Conservation (phyloP, 805 yeast genomes). For the fission yeast (Schizosaccharomyces pombe) region DNA sequence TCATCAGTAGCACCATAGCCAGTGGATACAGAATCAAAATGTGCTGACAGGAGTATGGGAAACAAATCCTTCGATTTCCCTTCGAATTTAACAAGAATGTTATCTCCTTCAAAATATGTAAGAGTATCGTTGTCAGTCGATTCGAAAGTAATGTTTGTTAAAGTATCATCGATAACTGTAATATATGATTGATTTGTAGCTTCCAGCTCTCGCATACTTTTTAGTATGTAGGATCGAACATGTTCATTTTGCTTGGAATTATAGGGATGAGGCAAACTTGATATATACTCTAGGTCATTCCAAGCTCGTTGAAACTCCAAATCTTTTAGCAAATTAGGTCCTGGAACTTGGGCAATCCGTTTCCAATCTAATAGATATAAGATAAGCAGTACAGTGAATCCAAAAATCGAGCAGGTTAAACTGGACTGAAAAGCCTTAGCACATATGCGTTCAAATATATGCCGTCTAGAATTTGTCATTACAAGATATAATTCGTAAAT, state of each 20-base stretch:
- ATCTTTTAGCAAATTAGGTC: neutral
- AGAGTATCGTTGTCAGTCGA: neutral
- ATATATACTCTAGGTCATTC: slow-evolving; percentile 49
- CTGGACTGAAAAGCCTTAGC: neutral
- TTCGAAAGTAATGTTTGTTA: neutral
- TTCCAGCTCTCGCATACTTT: slow-evolving; percentile 15
- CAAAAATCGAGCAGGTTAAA: neutral
- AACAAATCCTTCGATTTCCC: slow-evolving; percentile 37
- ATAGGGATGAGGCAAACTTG: slow-evolving; percentile 51
- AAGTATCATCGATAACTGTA: neutral
- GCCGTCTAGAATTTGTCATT: neutral
- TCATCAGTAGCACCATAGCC: slow-evolving; percentile 79
- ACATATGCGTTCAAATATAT: neutral
- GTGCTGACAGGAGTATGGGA: slow-evolving; percentile 60
- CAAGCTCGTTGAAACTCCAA: slow-evolving; percentile 23
- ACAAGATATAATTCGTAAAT: too few relatives aligned
- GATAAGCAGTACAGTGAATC: neutral
- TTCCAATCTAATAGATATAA: neutral
- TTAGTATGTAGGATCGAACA: slow-evolving; percentile 42
- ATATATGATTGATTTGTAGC: neutral
- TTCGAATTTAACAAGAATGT: slow-evolving; percentile 48
- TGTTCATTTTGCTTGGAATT: slow-evolving; percentile 51
- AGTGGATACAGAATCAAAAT: slow-evolving; percentile 57
- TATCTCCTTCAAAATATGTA: slow-evolving; percentile 53
- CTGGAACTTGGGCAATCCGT: neutral